Conservation (phyloP, 2,329 filamentous ascomycete genomes). For the Pseudocercospora musae region DNA sequence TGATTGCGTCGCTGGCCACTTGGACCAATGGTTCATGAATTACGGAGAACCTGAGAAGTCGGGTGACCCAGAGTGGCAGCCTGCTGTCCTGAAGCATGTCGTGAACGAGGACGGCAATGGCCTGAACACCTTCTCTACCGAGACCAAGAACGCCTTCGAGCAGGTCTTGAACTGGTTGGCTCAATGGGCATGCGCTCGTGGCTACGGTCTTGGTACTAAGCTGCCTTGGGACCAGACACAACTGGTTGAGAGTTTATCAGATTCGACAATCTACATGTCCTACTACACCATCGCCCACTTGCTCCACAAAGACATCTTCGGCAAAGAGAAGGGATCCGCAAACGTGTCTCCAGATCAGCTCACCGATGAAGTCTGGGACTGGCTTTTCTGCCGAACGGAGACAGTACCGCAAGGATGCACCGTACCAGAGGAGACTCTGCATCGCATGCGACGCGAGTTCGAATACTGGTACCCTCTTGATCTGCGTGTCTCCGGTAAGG, state of each 20-base stretch:
- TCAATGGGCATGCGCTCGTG: slow-evolving; percentile 91
- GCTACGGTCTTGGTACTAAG: slow-evolving; percentile 88
- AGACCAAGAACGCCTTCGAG: slow-evolving; percentile 62
- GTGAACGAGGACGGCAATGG: slow-evolving; percentile 62
- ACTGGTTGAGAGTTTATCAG: slow-evolving; percentile 86
- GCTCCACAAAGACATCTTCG: slow-evolving; percentile 77
- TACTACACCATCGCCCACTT: slow-evolving; percentile 61
- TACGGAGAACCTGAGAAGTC: slow-evolving; percentile 68
- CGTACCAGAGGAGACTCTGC: slow-evolving; percentile 70
- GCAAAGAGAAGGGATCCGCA: slow-evolving; percentile 64
- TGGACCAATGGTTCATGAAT: slow-evolving; percentile 98
- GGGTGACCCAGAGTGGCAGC: slow-evolving; percentile 73
- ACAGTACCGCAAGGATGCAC: slow-evolving; percentile 59
- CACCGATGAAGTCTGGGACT: slow-evolving; percentile 95
- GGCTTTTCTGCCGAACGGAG: slow-evolving; percentile 78
- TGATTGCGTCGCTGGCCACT: slow-evolving; percentile 85
- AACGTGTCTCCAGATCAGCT: slow-evolving; percentile 79
- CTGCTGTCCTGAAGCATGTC: slow-evolving; percentile 69
- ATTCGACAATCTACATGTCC: slow-evolving; percentile 89
- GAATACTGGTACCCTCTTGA: slow-evolving; percentile 97
- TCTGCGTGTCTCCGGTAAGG: slow-evolving; percentile 83
- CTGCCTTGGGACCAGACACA: slow-evolving; percentile 90
- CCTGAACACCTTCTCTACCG: slow-evolving; percentile 73
- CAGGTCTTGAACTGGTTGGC: slow-evolving; percentile 88
- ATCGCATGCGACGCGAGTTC: slow-evolving; percentile 83